Base-by-base conservation (phyloP, 106 monocot species). In the Dendrobium huoshanense region DNA sequence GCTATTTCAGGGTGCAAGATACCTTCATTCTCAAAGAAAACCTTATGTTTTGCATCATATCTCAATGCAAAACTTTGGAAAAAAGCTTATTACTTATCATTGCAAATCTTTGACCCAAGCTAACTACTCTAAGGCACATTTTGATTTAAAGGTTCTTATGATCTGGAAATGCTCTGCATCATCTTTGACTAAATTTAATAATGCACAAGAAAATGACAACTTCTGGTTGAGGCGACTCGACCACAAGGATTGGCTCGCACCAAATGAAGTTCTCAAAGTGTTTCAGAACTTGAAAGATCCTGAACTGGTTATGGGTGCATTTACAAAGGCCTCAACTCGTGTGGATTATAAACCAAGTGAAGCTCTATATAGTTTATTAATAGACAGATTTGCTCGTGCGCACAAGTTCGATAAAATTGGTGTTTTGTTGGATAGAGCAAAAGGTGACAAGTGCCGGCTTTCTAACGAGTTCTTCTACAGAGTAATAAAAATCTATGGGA, bases 211-310 rank as follows among this genome's bases (percentile, higher is more conserved):
- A 72, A 78, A 81, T 82, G 91, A 89, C 24, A 74, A 55, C 43
- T 90, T 80, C 54, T 88, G 91, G 85, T 47, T 93, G 59, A 75
- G 67, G 44, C 88, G 85, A 72, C 85, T 97, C 43, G 86, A 92
- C 41, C 94, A 91, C 79, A 87, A 83, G 80, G 96, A 94, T 37
- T 97, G 96, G 94, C 92, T 94, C 42, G 79, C 96, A 18, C 96
- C 96, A 64, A 94, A 92, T 51, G 94, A 97, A 80, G 72, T 92
- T 27, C 80, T 97, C 9, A 94, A 94, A 73, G 83, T 97, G 27
- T 92, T 97, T 67, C 76, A 41, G 4, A 81, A 87, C 43, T 18
- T 90, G 19, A 88, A 67, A 77, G 85, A 97, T 80, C 87, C 90
- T 79, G 81, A 87, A 43, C 56, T 86, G 61, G 64, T 97, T 41